A percentile compares a stretch with the other conserved stretches of the same genome.
Evolutionary conservation across 805 yeast genomes (phyloP).

Genomic region (Schwanniomyces occidentalis): DNA sequence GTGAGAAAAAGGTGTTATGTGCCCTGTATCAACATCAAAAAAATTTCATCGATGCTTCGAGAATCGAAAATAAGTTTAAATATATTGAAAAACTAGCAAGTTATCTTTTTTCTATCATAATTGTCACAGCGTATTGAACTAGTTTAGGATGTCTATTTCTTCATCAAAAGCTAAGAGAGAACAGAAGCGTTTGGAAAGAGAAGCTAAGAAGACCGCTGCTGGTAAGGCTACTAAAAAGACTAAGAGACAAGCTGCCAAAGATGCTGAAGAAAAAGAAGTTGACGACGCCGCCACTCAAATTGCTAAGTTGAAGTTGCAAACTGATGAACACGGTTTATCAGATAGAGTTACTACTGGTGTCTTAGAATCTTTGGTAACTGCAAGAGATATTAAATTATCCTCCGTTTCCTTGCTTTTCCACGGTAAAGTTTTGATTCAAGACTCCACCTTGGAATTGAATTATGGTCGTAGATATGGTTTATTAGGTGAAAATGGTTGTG

Average conservation of each 20-base stretch:
- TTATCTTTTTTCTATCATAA: slow-evolving; percentile 1
- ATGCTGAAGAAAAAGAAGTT: slow-evolving; percentile 50
- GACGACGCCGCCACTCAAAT: slow-evolving; percentile 71
- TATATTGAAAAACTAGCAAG: too few relatives aligned
- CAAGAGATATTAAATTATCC: slow-evolving; percentile 90
- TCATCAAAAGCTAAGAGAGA: slow-evolving; percentile 98
- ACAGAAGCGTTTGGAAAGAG: slow-evolving; percentile 77
- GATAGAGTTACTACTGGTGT: slow-evolving; percentile 99
- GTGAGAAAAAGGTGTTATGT: slow-evolving; percentile 1
- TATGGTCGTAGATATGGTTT: slow-evolving; percentile 97
- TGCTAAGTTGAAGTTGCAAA: slow-evolving; percentile 85
- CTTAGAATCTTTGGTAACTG: slow-evolving; percentile 80
- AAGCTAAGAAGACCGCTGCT: slow-evolving; percentile 53
- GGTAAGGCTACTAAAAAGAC: slow-evolving; percentile 73
- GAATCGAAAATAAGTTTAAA: neutral
- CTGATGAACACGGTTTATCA: slow-evolving; percentile 89
- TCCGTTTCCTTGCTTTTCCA: slow-evolving; percentile 93
- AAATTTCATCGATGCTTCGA: slow-evolving; percentile 2
- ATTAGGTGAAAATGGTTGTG: slow-evolving; percentile 98
- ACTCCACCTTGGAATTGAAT: slow-evolving; percentile 87
- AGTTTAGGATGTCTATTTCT: slow-evolving; percentile 54
- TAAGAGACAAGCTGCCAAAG: slow-evolving; percentile 55
- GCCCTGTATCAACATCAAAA: slow-evolving; percentile 2
- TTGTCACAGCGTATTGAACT: too few relatives aligned
- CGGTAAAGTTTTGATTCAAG: slow-evolving; percentile 95